These are phyloP conservation scores for Phytophthora hibernalis DNA, from an alignment of 352 stramenopile genomes.

Conservation along the genomic window DNA sequence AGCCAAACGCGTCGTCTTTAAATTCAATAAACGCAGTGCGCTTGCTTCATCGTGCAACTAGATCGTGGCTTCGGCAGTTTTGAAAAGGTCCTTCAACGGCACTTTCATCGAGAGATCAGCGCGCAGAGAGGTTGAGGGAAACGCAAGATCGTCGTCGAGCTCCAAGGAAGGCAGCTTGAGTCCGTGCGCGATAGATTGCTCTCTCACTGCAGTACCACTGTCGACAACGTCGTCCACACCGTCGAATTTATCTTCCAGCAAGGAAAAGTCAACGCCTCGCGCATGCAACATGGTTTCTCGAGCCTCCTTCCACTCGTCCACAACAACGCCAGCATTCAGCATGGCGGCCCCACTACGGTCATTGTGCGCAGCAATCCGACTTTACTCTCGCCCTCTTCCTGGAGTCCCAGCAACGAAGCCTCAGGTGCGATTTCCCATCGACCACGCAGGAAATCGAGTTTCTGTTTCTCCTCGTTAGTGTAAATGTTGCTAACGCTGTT, in stretches of 20 bases:
- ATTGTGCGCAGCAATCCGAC: constrained; percentile 27
- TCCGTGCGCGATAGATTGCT: constrained; percentile 4
- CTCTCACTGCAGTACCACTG: background rate
- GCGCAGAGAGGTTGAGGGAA: constrained; percentile 34
- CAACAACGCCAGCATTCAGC: constrained; percentile 33
- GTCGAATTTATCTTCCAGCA: constrained; percentile 40
- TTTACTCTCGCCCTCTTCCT: constrained; percentile 12
- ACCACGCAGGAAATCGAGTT: constrained; percentile 36
- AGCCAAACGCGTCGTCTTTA: background rate
- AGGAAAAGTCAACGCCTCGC: constrained; percentile 51
- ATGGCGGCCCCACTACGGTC: constrained; percentile 35
- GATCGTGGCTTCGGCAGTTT: constrained; percentile 49
- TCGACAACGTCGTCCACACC: constrained; percentile 6
- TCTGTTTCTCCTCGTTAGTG: constrained; percentile 31
- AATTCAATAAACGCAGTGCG: constrained; percentile 12
- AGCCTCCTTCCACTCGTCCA: constrained; percentile 47
- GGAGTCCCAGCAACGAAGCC: background rate
- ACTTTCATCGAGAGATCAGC: constrained; percentile 43
- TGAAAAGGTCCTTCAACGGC: constrained; percentile 50
- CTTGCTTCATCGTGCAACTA: constrained; percentile 23
- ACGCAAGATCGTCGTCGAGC: constrained; percentile 38
- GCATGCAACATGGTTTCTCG: constrained; percentile 29
- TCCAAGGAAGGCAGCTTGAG: constrained; percentile 32
- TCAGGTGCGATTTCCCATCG: constrained; percentile 30
- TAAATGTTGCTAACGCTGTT: constrained; percentile 11